Evolutionary conservation across 495 filamentous ascomycete genomes (phyloP).

Genomic region (Geoglossum glabrum): DNA sequence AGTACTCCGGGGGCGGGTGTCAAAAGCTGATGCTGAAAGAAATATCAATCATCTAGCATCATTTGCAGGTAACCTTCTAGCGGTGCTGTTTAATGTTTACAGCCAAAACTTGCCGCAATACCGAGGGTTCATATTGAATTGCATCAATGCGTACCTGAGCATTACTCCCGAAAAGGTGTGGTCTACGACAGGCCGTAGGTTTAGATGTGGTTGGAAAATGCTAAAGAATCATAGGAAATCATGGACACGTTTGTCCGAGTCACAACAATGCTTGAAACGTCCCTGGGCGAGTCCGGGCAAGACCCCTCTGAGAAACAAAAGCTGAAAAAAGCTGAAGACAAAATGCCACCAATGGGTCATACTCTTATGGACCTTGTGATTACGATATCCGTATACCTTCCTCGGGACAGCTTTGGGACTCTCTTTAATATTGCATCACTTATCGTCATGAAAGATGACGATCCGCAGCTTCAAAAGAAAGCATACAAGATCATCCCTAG

Average conservation of each 20-base stretch:
- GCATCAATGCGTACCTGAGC: conserved; percentile 84
- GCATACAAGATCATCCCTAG: conserved; percentile 93
- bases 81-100: conserved; percentile 95
- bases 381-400: conserved; percentile 83
- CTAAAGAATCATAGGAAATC: conserved; percentile 34
- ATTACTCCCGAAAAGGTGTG: conserved; percentile 48
- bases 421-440: conserved; percentile 69
- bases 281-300: conserved; percentile 39
- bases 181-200: background rate
- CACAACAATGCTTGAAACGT: conserved; percentile 56
- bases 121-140: conserved; percentile 70
- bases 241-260: conserved; percentile 76
- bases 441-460: conserved; percentile 53
- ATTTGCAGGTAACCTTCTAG: conserved; percentile 72
- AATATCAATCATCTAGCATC: conserved; percentile 59
- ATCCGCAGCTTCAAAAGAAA: conserved; percentile 97
- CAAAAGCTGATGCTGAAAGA: conserved; percentile 49
- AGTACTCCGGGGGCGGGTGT: conserved; percentile 48
- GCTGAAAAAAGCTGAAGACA: conserved; percentile 36
- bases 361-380: conserved; percentile 92
- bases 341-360: conserved; percentile 82
- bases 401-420: conserved; percentile 54
- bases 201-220: conserved; percentile 6
- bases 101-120: conserved; percentile 85
- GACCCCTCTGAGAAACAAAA: conserved; percentile 37